phyloP scores from a whole-genome alignment of 2,329 filamentous ascomycete species.

The Aspergillus alliaceus region DNA sequence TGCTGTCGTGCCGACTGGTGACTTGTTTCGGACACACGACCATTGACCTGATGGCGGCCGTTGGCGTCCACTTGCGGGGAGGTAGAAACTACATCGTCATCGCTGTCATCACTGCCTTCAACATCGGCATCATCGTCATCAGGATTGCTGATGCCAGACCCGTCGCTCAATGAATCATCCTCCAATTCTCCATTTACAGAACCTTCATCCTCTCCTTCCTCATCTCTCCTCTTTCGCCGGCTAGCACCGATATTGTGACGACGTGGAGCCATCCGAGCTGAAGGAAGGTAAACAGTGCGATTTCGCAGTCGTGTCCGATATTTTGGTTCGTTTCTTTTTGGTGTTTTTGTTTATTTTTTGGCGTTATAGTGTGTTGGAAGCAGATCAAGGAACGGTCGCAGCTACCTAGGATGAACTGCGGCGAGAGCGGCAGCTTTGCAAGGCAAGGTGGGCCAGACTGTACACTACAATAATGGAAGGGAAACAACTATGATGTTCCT shows the following conservation, averaged over 20 bases:
- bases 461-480: constrained; percentile 5
- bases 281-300: constrained; percentile 1
- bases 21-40: constrained; percentile 28
- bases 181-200: constrained; percentile 53
- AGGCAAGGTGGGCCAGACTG: constrained; percentile 9
- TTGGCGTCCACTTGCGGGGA: constrained; percentile 23
- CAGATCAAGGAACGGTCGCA: constrained; percentile 14
- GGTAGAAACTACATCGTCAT: constrained; percentile 48
- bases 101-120: constrained; percentile 60
- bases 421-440: constrained; percentile 23
- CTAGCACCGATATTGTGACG: constrained; percentile 47
- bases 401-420: constrained; percentile 17
- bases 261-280: constrained; percentile 42
- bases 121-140: constrained; percentile 61
- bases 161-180: constrained; percentile 65
- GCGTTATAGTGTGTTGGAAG: neutral
- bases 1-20: constrained; percentile 35
- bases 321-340: no score
- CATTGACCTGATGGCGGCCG: constrained; percentile 25
- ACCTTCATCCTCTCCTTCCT: constrained; percentile 51
- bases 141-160: constrained; percentile 56
- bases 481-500: constrained; percentile 13
- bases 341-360: no score
- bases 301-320: neutral
- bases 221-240: constrained; percentile 46